A percentile compares a stretch with the other conserved stretches of the same genome.
These are phyloP conservation scores for Metroxylon sagu DNA, from an alignment of 176 grass and related monocot species.

Conservation along the genomic window DNA sequence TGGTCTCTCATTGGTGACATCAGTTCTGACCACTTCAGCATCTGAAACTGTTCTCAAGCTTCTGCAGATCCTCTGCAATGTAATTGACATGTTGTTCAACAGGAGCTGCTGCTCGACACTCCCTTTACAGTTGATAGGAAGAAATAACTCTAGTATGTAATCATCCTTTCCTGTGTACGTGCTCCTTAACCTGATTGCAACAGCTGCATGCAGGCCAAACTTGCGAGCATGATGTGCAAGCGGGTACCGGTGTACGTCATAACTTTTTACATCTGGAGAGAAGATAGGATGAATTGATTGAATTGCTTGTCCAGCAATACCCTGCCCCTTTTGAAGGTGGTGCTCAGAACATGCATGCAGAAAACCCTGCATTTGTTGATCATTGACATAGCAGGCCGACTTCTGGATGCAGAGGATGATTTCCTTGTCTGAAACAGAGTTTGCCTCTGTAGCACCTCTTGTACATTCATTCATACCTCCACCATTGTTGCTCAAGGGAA, in stretches of 20 bases:
- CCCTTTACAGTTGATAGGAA: slow-evolving; percentile 41
- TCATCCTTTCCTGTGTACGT: slow-evolving; percentile 40
- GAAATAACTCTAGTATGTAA: slow-evolving; percentile 61
- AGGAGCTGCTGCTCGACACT: slow-evolving; percentile 39
- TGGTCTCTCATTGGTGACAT: slow-evolving; percentile 15
- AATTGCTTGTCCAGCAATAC: slow-evolving; percentile 53
- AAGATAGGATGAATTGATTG: slow-evolving; percentile 48
- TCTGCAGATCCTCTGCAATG: slow-evolving; percentile 37
- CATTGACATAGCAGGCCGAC: slow-evolving; percentile 41
- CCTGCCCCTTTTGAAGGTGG: slow-evolving; percentile 38
- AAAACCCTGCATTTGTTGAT: slow-evolving; percentile 37
- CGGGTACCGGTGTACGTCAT: slow-evolving; percentile 32
- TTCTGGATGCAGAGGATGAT: slow-evolving; percentile 2
- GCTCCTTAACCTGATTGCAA: slow-evolving; percentile 46
- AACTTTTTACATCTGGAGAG: slow-evolving; percentile 40
- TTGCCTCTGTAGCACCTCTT: not conserved
- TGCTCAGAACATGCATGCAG: slow-evolving; percentile 34
- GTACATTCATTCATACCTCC: not conserved
- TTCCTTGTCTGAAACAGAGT: not conserved
- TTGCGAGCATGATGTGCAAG: slow-evolving; percentile 57
- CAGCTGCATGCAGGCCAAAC: slow-evolving; percentile 45
- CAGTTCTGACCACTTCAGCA: slow-evolving; percentile 27
- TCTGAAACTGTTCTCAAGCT: slow-evolving; percentile 52
- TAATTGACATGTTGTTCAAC: slow-evolving; percentile 36
- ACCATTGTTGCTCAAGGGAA: slow-evolving; percentile 5